Conservation (phyloP, 2,329 filamentous ascomycete species). For the Cladophialophora chaetospira region DNA sequence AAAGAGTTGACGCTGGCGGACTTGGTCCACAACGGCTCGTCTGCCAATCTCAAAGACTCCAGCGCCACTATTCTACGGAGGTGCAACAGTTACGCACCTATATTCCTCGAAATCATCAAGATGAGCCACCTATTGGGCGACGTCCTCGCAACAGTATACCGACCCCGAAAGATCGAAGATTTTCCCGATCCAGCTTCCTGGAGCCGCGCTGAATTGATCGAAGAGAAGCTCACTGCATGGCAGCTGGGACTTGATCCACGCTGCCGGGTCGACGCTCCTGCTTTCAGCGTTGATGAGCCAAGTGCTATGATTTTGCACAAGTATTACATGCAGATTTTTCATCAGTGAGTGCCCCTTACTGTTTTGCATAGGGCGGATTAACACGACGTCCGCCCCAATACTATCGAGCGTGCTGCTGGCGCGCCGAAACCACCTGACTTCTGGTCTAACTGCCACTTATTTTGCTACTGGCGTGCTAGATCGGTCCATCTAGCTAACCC, state of each 20-base stretch:
- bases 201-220: neutral
- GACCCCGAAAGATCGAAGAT: neutral
- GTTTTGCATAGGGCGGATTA: too few relatives aligned
- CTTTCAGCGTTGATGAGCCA: neutral
- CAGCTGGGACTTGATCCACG: constrained; percentile 1
- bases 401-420: too few relatives aligned
- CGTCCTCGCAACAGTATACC: constrained; percentile 4
- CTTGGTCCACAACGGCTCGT: neutral
- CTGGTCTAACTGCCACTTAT: too few relatives aligned
- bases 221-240: constrained; percentile 10
- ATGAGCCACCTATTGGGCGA: constrained; percentile 8
- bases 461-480: neutral
- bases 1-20: constrained; percentile 14
- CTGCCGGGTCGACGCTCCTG: constrained; percentile 10
- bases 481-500: neutral
- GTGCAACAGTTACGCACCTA: constrained; percentile 9
- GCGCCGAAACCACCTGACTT: too few relatives aligned
- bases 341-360: constrained; percentile 17
- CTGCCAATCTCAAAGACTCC: neutral
- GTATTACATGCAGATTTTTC: constrained; percentile 14
- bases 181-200: neutral
- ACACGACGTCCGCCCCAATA: too few relatives aligned
- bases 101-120: constrained; percentile 13
- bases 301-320: constrained; percentile 10
- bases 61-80: constrained; percentile 1